Base-by-base conservation (phyloP, 1,284 basidiomycete genomes). In the Chiua sp. region DNA sequence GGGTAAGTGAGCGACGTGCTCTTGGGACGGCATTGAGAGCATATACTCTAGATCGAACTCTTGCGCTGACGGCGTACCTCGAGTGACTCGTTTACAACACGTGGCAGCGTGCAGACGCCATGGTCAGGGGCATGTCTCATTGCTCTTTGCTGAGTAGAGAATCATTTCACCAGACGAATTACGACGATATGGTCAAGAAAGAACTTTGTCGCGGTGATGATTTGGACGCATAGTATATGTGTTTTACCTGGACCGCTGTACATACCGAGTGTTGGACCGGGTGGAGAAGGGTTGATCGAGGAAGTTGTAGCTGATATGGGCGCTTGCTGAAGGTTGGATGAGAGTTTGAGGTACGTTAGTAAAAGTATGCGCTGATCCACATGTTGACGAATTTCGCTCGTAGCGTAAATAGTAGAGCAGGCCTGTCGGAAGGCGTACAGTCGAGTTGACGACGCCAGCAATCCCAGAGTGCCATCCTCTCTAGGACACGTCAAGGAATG, bases 301-400 rank as follows among this genome's bases (percentile, higher is more conserved):
- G 82, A 86, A 26, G 73, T 67, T 64, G 80, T 64, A 84, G 89
- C 66, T 87, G 90, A 73, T 64, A 42, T 42, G 8, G 39, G 39
- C 7, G 83, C 76, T 59, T 75, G 83, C 56, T 93, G 90, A 91
- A 82, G 83, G 62, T 69, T 92, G 55, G 91, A 92, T 20, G 91
- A 92, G 67, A 92, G 91, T 70, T 71, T 92, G 65, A 80, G 88
- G 90, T 91, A 28, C n/a, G 74, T 69, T 20, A 53, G 44, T 42
- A 28, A 16, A 6, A 7, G 37, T 6, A 39, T 39, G 37, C 30
- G n/a, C 22, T 10, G 8, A 26, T 3, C 7, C 32, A 2, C 1
- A 2, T 39, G 32, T 8, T 23, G 35, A 54, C 44, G 39, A n/a
- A 3, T 7, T 42, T 52, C 7, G 39, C 23, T 26, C 26, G 5